Percentiles rank a stretch among this genome's conserved stretches.
Evolutionary conservation across 2,329 filamentous ascomycete genomes (phyloP).

Genomic region (Penicillium corylophilum): DNA sequence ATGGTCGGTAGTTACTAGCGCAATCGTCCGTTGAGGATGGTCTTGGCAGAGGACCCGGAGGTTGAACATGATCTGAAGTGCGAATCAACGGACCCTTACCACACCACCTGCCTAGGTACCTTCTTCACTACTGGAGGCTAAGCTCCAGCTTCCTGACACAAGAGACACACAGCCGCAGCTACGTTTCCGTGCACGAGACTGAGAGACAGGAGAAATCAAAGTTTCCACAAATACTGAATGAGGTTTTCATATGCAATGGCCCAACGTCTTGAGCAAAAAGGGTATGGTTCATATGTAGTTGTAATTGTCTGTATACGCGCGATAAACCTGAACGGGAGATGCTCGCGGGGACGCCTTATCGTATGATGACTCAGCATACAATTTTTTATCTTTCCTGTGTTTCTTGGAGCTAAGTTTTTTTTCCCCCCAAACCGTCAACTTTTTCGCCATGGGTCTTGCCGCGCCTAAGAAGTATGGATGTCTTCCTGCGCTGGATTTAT

Average conservation of each 20-base stretch:
- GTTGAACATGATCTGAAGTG: constrained; percentile 46
- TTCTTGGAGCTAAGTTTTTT: constrained; percentile 1
- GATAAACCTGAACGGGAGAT: not conserved
- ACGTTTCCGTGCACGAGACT: not conserved
- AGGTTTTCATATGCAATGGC: not conserved
- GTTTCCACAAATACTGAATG: no score
- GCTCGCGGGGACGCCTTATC: constrained; percentile 18
- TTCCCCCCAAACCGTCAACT: not conserved
- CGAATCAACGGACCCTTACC: not conserved
- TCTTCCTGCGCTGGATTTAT: not conserved
- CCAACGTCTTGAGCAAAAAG: not conserved
- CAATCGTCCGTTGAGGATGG: constrained; percentile 81
- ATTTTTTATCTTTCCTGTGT: constrained; percentile 7
- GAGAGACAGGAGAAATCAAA: not conserved
- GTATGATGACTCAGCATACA: constrained; percentile 17
- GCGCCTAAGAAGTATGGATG: constrained; percentile 63
- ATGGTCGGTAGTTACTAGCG: constrained; percentile 75
- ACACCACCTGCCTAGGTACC: constrained; percentile 4
- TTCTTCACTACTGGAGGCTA: not conserved
- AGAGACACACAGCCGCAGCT: not conserved
- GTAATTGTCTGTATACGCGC: not conserved
- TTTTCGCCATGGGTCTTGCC: constrained; percentile 63
- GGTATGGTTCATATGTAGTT: not conserved
- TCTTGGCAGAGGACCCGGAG: constrained; percentile 83
- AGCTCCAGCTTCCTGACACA: constrained; percentile 4